Base-by-base conservation (phyloP, 805 yeast species). In the Pichia californica region DNA sequence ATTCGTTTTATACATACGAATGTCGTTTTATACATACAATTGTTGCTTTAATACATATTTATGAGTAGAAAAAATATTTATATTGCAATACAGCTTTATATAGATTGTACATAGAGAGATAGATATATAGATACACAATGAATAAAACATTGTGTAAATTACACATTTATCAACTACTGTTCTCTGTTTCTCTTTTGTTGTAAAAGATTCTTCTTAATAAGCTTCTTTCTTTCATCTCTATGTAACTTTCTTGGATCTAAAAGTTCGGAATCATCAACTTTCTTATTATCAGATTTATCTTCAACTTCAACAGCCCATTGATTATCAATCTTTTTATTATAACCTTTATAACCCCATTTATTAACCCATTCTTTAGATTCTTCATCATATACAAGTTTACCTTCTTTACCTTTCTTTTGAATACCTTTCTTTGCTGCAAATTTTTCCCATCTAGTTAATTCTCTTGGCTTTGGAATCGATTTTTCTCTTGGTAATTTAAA, bases 261-360 rank as follows among this genome's bases (percentile, higher is more conserved):
- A 53, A 87, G 69, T 11, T 28, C 26, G 3, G 84, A 94, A 46
- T 75, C 71, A 58, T 76, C 73, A 11, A 41, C 28, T 11, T 41
- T 23, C 9, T 30, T 7, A 41, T 85, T 94, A 47, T 87, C 86
- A 48, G 13, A n/a, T 4, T 23, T 23, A n/a, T n/a, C 9, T 14
- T 25, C 31, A 19, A 91, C 85, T 67, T 93, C 99, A 45, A 91
- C 97, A 59, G 88, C 73, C 99, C 99, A 93, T 66, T 93, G 97
- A 57, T 74, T 68, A 57, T 91, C 98, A 53, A 81, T 59, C 43
- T 79, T 77, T 68, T 93, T 91, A 67, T 93, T 93, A 66, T 79
- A 79, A 58, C 98, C 98, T 52, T 84, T 82, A 70, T 83, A 91
- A 48, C 99, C 99, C 99, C 99, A 93, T 66, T 88, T 91, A 56